phyloP scores from a whole-genome alignment of 345 rosid species.

The Gossypium arboreum region DNA sequence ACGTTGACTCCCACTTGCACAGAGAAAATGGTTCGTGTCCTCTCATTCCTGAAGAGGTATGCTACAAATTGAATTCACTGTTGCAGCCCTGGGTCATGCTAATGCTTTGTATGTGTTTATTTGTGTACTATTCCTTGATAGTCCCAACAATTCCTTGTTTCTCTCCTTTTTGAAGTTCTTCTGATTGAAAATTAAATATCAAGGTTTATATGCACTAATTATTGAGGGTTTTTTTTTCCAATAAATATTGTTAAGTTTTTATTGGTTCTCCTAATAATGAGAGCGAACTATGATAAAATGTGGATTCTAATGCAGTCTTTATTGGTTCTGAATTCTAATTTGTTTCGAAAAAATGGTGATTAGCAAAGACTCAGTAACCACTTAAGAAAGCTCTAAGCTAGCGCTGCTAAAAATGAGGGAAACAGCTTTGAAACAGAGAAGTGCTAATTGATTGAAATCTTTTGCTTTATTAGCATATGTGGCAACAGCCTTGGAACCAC shows the following conservation, averaged over 20 bases:
- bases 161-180: too few relatives aligned
- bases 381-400: neutral
- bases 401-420: neutral
- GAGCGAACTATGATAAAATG: too few relatives aligned
- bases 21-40: slow-evolving; percentile 92
- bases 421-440: neutral
- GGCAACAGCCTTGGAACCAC: neutral
- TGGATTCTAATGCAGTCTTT: neutral
- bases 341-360: neutral
- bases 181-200: too few relatives aligned
- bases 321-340: neutral
- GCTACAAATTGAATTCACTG: slow-evolving; percentile 5
- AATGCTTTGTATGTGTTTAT: neutral
- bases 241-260: too few relatives aligned
- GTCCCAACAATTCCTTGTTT: too few relatives aligned
- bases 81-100: neutral
- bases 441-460: neutral
- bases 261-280: too few relatives aligned
- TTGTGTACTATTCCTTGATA: neutral
- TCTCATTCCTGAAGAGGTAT: slow-evolving; percentile 97
- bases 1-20: slow-evolving; percentile 57
- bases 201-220: too few relatives aligned
- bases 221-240: too few relatives aligned
- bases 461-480: neutral
- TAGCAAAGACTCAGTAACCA: neutral